Conservation (phyloP, 306 rosid species). For the Vachellia pachyceras region DNA sequence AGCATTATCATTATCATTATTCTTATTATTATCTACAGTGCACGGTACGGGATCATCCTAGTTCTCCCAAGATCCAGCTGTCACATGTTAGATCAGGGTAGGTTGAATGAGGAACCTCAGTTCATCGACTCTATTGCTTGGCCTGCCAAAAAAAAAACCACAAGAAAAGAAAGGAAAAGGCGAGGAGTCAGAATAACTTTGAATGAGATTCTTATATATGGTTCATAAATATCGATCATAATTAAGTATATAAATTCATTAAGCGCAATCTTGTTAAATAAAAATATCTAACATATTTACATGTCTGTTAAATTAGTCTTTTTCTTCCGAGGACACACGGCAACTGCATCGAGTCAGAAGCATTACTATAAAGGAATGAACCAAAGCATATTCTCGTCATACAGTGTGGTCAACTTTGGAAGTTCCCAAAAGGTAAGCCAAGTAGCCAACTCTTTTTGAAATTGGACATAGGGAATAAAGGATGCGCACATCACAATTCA, state of each 20-base stretch:
- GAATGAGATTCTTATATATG: neutral
- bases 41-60: constrained; percentile 35
- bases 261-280: neutral
- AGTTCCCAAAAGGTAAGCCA: constrained; percentile 2
- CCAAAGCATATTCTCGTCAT: constrained; percentile 37
- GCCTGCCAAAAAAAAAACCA: constrained; percentile 71
- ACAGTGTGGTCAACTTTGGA: constrained; percentile 24
- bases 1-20: constrained; percentile 29
- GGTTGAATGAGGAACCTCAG: constrained; percentile 20
- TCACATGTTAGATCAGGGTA: neutral
- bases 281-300: neutral
- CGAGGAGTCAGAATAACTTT: neutral
- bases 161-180: neutral
- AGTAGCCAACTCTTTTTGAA: constrained; percentile 11
- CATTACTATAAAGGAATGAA: constrained; percentile 15
- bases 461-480: constrained; percentile 10
- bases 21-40: constrained; percentile 53
- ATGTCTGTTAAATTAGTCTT: neutral
- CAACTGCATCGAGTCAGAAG: constrained; percentile 14
- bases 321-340: constrained; percentile 7
- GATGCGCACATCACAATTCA: neutral
- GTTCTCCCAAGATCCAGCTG: constrained; percentile 33
- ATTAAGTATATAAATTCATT: neutral
- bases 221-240: neutral
- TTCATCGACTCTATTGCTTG: constrained; percentile 56